phyloP scores from a whole-genome alignment of 257 asterid genomes.

The Lavandula angustifolia region DNA sequence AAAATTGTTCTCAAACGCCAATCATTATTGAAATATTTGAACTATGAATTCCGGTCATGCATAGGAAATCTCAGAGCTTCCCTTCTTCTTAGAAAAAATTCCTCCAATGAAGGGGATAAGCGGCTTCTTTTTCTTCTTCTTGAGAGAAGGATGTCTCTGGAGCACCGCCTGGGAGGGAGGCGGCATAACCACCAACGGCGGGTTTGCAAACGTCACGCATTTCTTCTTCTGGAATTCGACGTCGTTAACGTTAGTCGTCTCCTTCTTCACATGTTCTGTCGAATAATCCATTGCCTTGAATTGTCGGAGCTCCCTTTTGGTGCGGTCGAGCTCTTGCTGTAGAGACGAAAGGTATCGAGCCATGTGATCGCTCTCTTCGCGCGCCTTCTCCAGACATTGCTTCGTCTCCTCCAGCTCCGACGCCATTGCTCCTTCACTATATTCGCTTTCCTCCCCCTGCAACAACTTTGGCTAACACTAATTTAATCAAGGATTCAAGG shows the following conservation, averaged over 20 bases:
- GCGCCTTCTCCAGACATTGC: constrained; percentile 65
- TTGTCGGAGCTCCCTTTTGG: constrained; percentile 59
- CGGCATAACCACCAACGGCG: constrained; percentile 39
- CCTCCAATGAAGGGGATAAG: constrained; percentile 50
- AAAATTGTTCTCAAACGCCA: too few relatives aligned
- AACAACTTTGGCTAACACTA: constrained; percentile 37
- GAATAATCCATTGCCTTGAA: constrained; percentile 39
- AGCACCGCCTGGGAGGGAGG: constrained; percentile 36
- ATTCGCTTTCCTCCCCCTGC: constrained; percentile 40
- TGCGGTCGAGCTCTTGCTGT: constrained; percentile 64
- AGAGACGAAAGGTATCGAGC: constrained; percentile 57
- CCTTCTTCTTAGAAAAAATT: constrained; percentile 47
- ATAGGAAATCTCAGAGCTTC: constrained; percentile 35
- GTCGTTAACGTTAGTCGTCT: not conserved
- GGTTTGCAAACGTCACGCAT: constrained; percentile 64
- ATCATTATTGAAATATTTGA: too few relatives aligned
- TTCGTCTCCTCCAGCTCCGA: constrained; percentile 67
- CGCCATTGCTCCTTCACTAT: constrained; percentile 15
- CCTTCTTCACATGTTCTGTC: constrained; percentile 44
- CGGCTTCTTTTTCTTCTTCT: constrained; percentile 62
- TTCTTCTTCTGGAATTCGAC: constrained; percentile 62
- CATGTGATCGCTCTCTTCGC: constrained; percentile 61
- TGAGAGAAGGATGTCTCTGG: constrained; percentile 65
- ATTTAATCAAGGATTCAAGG: too few relatives aligned
- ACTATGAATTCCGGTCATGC: too few relatives aligned